Percentiles rank a stretch among this genome's conserved stretches.
Conservation (phyloP, 2,329 filamentous ascomycete species). For the Phaeosphaeriaceae sp. region DNA sequence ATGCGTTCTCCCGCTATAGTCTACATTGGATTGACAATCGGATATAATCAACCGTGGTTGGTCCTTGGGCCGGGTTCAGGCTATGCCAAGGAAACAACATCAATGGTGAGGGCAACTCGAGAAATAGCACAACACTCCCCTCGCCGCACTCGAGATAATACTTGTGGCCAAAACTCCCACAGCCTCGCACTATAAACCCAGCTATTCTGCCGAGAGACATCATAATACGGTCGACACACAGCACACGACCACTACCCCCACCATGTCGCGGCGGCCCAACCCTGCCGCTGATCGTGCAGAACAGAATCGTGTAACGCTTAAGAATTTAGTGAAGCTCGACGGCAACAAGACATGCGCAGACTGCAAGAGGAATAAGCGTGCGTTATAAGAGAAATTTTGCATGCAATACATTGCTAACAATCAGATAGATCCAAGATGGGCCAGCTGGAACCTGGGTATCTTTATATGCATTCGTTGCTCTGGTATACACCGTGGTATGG, state of each 20-base stretch:
- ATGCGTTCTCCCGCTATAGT: too few species aligned
- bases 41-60: neutral
- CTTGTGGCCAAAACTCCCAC: neutral
- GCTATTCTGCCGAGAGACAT: neutral
- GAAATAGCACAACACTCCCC: neutral
- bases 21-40: too few species aligned
- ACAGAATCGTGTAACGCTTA: constrained; percentile 92
- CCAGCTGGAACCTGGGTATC: constrained; percentile 96
- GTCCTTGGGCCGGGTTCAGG: neutral
- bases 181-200: neutral
- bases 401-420: constrained; percentile 31
- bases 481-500: constrained; percentile 98
- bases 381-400: constrained; percentile 31
- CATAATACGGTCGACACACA: neutral
- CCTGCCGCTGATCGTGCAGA: constrained; percentile 85
- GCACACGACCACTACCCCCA: constrained; percentile 28
- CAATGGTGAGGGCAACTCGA: constrained; percentile 15
- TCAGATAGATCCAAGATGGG: constrained; percentile 90
- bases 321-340: constrained; percentile 92
- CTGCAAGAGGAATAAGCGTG: constrained; percentile 98
- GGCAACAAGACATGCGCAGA: constrained; percentile 96
- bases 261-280: constrained; percentile 82
- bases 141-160: neutral
- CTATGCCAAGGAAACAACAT: constrained; percentile 12
- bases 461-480: constrained; percentile 99